These are phyloP conservation scores for Pleurotus platypus DNA, from an alignment of 768 basidiomycete species.

Conservation along the genomic window DNA sequence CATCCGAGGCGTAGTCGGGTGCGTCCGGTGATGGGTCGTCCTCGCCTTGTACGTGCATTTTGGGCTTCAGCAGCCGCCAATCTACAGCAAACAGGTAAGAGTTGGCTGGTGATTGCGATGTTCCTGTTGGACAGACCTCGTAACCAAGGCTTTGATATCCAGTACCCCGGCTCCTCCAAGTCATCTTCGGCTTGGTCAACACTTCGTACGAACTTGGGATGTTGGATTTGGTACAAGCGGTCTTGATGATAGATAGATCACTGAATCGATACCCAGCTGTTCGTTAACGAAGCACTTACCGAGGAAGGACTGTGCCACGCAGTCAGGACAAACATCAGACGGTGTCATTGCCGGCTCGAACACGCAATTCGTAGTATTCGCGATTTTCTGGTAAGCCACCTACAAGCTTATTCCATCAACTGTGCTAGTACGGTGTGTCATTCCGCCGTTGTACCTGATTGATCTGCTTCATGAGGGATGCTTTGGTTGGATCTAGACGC, in stretches of 20 bases:
- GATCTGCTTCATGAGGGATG: constrained; percentile 66
- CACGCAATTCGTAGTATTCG: constrained; percentile 37
- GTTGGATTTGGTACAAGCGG: constrained; percentile 63
- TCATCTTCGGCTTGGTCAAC: constrained; percentile 53
- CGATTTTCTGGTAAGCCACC: constrained; percentile 42
- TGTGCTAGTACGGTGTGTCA: neutral
- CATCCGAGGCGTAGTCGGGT: constrained; percentile 50
- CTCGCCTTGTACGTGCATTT: constrained; percentile 62
- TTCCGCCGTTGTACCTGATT: constrained; percentile 33
- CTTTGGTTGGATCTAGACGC: constrained; percentile 56
- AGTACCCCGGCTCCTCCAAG: constrained; percentile 45
- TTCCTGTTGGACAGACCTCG: constrained; percentile 45
- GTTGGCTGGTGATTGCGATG: neutral
- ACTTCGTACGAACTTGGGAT: constrained; percentile 54
- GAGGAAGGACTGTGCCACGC: constrained; percentile 52
- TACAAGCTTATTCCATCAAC: constrained; percentile 18
- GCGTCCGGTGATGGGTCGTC: constrained; percentile 69
- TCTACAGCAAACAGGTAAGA: constrained; percentile 39
- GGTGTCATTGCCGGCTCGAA: constrained; percentile 47
- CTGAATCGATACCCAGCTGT: neutral
- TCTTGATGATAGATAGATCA: constrained; percentile 36
- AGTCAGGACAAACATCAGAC: constrained; percentile 56
- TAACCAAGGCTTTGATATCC: constrained; percentile 80
- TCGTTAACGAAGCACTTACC: constrained; percentile 34
- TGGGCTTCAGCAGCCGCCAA: constrained; percentile 70